Conservation (phyloP, 208 protist genomes). For the Crithidia mellificae region DNA sequence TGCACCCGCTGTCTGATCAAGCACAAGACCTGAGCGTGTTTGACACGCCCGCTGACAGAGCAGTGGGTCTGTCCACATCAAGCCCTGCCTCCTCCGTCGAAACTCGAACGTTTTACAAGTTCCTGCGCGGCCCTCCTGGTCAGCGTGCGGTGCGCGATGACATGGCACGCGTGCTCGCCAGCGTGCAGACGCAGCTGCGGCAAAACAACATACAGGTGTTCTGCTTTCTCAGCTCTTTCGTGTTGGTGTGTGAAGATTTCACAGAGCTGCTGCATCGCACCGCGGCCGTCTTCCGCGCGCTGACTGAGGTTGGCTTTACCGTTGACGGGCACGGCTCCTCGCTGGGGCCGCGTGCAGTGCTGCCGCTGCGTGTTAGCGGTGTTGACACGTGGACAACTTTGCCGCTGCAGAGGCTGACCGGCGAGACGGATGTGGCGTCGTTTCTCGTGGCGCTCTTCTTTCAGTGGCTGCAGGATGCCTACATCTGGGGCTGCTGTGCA, state of each 20-base stretch:
- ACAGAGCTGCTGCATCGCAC: constrained; percentile 57
- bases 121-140: constrained; percentile 54
- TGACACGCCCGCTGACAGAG: constrained; percentile 12
- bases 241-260: constrained; percentile 51
- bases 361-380: constrained; percentile 15
- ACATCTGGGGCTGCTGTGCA: constrained; percentile 54
- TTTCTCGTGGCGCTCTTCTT: constrained; percentile 63
- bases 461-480: constrained; percentile 65
- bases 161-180: constrained; percentile 40
- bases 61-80: background rate
- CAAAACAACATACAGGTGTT: constrained; percentile 34
- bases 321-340: constrained; percentile 48
- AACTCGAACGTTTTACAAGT: constrained; percentile 38
- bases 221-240: constrained; percentile 53
- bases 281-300: constrained; percentile 53
- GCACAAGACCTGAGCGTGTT: constrained; percentile 55
- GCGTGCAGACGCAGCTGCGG: constrained; percentile 42
- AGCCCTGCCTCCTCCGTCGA: background rate
- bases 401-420: constrained; percentile 33
- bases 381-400: constrained; percentile 49
- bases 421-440: constrained; percentile 37
- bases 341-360: constrained; percentile 46
- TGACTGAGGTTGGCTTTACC: constrained; percentile 50
- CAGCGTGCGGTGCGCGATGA: constrained; percentile 51
- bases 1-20: constrained; percentile 56